Evolutionary conservation across 805 yeast genomes (phyloP).

Genomic region (Peterozyma toletana): DNA sequence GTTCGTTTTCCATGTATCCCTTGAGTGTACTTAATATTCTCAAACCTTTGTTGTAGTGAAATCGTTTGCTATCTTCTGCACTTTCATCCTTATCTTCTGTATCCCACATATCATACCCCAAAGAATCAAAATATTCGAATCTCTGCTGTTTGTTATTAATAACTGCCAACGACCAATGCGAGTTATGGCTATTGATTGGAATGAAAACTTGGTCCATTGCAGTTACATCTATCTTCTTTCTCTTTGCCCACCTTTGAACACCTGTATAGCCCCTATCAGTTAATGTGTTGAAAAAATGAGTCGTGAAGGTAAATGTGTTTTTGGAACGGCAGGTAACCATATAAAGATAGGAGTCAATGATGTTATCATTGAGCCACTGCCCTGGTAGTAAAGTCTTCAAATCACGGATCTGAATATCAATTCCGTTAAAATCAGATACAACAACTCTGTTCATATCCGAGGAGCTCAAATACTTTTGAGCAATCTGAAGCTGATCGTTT

Average conservation of each 20-base stretch:
- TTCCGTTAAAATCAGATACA: slow-evolving; percentile 27
- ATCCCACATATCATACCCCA: slow-evolving; percentile 26
- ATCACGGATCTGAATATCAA: slow-evolving; percentile 64
- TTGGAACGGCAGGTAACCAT: slow-evolving; percentile 37
- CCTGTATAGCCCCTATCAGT: slow-evolving; percentile 67
- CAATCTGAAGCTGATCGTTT: slow-evolving; percentile 20
- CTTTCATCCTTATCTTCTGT: slow-evolving; percentile 27
- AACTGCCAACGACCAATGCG: slow-evolving; percentile 91
- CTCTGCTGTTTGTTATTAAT: slow-evolving; percentile 54
- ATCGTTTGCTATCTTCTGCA: not conserved
- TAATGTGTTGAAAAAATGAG: slow-evolving; percentile 79
- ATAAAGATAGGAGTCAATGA: slow-evolving; percentile 75
- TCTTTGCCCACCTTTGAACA: slow-evolving; percentile 80
- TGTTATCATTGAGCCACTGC: slow-evolving; percentile 84
- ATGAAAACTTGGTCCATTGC: slow-evolving; percentile 61
- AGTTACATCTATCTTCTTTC: slow-evolving; percentile 61
- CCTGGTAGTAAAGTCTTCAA: slow-evolving; percentile 62
- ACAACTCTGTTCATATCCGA: slow-evolving; percentile 19
- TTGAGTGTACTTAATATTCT: slow-evolving; percentile 38
- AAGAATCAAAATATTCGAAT: slow-evolving; percentile 74
- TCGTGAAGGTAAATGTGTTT: slow-evolving; percentile 63
- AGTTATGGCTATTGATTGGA: slow-evolving; percentile 76
- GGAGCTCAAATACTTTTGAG: slow-evolving; percentile 26
- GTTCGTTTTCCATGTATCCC: slow-evolving; percentile 63
- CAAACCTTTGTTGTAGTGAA: slow-evolving; percentile 19